phyloP scores from a whole-genome alignment of 2,329 filamentous ascomycete genomes.

The Diaporthe citrichinensis region DNA sequence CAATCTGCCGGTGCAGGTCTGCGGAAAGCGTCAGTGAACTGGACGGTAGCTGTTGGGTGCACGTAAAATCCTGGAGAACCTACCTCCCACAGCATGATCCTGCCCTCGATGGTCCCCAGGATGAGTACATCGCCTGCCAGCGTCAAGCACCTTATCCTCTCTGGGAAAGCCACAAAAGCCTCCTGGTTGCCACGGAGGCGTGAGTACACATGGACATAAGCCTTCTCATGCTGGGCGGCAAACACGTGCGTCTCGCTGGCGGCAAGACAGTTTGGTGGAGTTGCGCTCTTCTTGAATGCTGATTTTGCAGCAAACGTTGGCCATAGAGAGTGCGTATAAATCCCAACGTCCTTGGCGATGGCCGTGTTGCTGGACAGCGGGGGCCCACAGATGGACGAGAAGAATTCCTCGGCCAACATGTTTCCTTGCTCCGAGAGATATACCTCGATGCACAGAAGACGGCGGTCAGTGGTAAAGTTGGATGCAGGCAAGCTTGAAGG shows the following conservation, averaged over 20 bases:
- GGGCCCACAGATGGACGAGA: slow-evolving; percentile 70
- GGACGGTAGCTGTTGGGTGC: no score
- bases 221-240: slow-evolving; percentile 91
- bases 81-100: slow-evolving; percentile 94
- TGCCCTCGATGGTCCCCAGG: slow-evolving; percentile 86
- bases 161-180: slow-evolving; percentile 87
- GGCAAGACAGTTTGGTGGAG: slow-evolving; percentile 83
- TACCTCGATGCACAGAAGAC: neutral
- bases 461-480: neutral
- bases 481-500: neutral
- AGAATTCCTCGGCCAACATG: slow-evolving; percentile 74
- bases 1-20: slow-evolving; percentile 83
- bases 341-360: slow-evolving; percentile 83
- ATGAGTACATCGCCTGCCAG: slow-evolving; percentile 81
- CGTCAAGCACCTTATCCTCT: slow-evolving; percentile 84
- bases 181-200: slow-evolving; percentile 88
- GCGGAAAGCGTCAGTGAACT: neutral
- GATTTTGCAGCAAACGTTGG: slow-evolving; percentile 81
- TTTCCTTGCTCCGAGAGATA: neutral
- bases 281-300: slow-evolving; percentile 92
- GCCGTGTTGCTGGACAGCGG: slow-evolving; percentile 73
- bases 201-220: slow-evolving; percentile 93
- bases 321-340: slow-evolving; percentile 87
- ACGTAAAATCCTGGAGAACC: slow-evolving; percentile 42
- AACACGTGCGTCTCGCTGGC: slow-evolving; percentile 88